Conservation (phyloP, 129 eudicot species). For the Oenanthe sinensis region DNA sequence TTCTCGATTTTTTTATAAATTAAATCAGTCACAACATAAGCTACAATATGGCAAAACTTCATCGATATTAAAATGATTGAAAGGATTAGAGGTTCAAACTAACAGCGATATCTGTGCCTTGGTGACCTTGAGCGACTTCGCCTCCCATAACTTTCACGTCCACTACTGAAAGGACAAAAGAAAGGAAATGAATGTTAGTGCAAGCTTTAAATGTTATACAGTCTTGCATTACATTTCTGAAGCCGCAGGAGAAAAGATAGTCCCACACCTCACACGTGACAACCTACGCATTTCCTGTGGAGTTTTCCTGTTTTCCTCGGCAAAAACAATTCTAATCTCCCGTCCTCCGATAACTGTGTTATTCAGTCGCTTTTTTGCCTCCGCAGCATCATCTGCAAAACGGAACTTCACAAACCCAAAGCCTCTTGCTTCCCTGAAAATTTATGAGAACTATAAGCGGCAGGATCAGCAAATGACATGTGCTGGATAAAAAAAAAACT, state of each 20-base stretch:
- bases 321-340: slow-evolving; percentile 78
- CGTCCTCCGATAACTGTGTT: slow-evolving; percentile 77
- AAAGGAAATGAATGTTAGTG: background rate
- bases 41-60: background rate
- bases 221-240: background rate
- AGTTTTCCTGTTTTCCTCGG: slow-evolving; percentile 85
- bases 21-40: background rate
- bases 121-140: slow-evolving; percentile 56
- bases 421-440: slow-evolving; percentile 69
- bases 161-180: slow-evolving; percentile 13
- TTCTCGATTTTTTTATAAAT: too few species aligned
- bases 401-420: slow-evolving; percentile 92
- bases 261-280: background rate
- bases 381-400: slow-evolving; percentile 85
- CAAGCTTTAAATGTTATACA: background rate
- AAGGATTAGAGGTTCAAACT: slow-evolving; percentile 29
- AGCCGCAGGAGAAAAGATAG: background rate
- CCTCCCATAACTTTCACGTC: slow-evolving; percentile 59
- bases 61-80: background rate
- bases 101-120: slow-evolving; percentile 55
- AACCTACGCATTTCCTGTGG: slow-evolving; percentile 75
- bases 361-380: slow-evolving; percentile 65
- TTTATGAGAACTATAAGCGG: background rate
- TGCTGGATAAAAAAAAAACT: background rate
- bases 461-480: background rate